phyloP scores from a whole-genome alignment of 225 moss, liverwort and hornwort genomes.

The Thuidium tamariscinum region DNA sequence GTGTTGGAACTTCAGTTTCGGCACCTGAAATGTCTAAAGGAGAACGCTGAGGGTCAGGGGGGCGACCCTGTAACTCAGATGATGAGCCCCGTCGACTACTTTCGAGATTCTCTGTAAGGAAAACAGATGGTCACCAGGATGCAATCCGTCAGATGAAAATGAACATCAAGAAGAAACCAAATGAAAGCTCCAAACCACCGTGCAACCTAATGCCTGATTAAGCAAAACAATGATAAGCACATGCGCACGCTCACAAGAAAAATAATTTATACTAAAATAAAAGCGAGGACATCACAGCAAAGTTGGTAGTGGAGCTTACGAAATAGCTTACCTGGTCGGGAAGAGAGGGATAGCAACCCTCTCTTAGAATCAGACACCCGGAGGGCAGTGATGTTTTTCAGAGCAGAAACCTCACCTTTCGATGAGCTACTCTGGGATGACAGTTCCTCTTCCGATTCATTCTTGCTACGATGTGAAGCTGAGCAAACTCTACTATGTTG shows the following conservation, averaged over 20 bases:
- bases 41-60: conserved; percentile 1
- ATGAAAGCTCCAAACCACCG: background rate
- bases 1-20: background rate
- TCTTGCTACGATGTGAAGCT: background rate
- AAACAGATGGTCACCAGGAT: background rate
- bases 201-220: background rate
- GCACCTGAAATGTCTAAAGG: background rate
- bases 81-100: background rate
- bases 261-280: too few species aligned
- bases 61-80: background rate
- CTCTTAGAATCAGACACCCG: background rate
- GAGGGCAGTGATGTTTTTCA: background rate
- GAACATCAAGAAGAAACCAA: background rate
- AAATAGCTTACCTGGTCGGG: background rate
- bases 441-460: conserved; percentile 15
- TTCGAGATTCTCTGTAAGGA: background rate
- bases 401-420: conserved; percentile 8
- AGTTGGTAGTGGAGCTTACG: background rate
- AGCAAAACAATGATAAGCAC: background rate
- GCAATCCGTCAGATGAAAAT: background rate
- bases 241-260: background rate
- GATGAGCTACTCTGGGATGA: conserved; percentile 11
- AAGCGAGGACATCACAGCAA: background rate
- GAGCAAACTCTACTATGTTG: background rate
- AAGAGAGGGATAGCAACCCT: background rate